phyloP scores from a whole-genome alignment of 1,284 basidiomycete genomes.

The Polyporus tsugae region DNA sequence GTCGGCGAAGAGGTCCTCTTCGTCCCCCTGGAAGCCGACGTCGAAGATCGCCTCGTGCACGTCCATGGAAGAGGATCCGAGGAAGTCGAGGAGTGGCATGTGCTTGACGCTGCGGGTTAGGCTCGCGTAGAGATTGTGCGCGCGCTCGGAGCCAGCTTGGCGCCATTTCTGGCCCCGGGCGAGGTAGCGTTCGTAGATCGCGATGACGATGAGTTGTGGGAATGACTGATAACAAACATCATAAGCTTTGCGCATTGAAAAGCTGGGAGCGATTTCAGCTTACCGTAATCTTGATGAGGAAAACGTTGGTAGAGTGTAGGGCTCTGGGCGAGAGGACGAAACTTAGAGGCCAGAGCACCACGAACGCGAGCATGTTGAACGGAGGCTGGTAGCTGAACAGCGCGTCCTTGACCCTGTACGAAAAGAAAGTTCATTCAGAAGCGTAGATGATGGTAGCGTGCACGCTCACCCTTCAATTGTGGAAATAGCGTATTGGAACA shows the following conservation, averaged over 20 bases:
- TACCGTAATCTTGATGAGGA: slow-evolving; percentile 82
- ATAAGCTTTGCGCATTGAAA: not conserved
- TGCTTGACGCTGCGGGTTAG: slow-evolving; percentile 75
- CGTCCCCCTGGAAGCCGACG: slow-evolving; percentile 53
- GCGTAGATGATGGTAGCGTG: slow-evolving; percentile 12
- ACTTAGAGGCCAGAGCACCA: slow-evolving; percentile 80
- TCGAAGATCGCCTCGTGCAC: slow-evolving; percentile 83
- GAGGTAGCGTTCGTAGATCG: slow-evolving; percentile 81
- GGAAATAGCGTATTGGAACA: slow-evolving; percentile 87
- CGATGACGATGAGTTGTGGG: slow-evolving; percentile 81
- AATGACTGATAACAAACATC: slow-evolving; percentile 58
- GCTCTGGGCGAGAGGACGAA: slow-evolving; percentile 76
- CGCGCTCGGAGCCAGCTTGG: slow-evolving; percentile 57
- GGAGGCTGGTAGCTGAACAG: slow-evolving; percentile 93
- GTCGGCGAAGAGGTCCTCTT: slow-evolving; percentile 53
- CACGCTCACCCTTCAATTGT: slow-evolving; percentile 84
- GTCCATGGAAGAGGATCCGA: slow-evolving; percentile 69
- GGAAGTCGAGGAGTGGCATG: slow-evolving; percentile 75
- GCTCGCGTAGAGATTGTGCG: slow-evolving; percentile 64
- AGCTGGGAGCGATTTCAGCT: slow-evolving; percentile 22
- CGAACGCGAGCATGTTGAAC: slow-evolving; percentile 83
- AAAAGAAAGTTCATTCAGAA: not conserved
- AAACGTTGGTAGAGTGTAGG: slow-evolving; percentile 83
- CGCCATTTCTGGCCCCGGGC: slow-evolving; percentile 57
- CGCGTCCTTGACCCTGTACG: slow-evolving; percentile 81